These are phyloP conservation scores for Puccinia triticina DNA, from an alignment of 1,284 basidiomycete genomes.

Conservation along the genomic window DNA sequence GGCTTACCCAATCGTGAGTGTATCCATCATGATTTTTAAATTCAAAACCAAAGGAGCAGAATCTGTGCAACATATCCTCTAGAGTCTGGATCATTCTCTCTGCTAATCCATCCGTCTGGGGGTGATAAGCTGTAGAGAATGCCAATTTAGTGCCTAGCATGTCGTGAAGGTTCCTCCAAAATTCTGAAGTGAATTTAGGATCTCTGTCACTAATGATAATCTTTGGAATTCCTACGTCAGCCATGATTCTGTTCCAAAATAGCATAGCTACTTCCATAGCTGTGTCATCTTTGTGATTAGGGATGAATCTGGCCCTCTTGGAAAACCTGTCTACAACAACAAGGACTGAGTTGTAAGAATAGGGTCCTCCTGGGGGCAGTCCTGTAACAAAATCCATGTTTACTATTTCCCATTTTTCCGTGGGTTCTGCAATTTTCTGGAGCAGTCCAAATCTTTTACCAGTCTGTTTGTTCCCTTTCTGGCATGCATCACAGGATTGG, in stretches of 20 bases:
- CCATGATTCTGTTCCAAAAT: too few relatives aligned
- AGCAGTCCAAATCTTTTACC: not conserved
- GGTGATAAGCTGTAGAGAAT: not conserved
- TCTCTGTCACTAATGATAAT: too few relatives aligned
- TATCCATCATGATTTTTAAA: constrained; percentile 28
- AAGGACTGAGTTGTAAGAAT: not conserved
- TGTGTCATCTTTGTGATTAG: constrained; percentile 4
- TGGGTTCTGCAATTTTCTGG: too few relatives aligned
- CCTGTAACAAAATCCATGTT: too few relatives aligned
- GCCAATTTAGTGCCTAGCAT: not conserved
- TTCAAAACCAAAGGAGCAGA: constrained; percentile 17
- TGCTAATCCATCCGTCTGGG: not conserved
- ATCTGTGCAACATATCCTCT: constrained; percentile 14
- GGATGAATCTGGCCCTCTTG: not conserved
- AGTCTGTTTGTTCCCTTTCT: not conserved
- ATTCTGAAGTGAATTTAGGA: constrained; percentile 3
- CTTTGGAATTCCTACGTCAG: too few relatives aligned
- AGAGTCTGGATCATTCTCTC: constrained; percentile 19
- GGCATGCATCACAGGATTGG: not conserved
- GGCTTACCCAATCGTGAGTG: constrained; percentile 31
- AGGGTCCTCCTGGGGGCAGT: not conserved
- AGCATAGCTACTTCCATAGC: not conserved
- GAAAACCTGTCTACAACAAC: constrained; percentile 15
- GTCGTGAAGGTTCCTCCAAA: not conserved
- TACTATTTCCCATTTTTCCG: too few relatives aligned